phyloP scores from a whole-genome alignment of 345 rosid genomes.

The Corchorus capsularis region DNA sequence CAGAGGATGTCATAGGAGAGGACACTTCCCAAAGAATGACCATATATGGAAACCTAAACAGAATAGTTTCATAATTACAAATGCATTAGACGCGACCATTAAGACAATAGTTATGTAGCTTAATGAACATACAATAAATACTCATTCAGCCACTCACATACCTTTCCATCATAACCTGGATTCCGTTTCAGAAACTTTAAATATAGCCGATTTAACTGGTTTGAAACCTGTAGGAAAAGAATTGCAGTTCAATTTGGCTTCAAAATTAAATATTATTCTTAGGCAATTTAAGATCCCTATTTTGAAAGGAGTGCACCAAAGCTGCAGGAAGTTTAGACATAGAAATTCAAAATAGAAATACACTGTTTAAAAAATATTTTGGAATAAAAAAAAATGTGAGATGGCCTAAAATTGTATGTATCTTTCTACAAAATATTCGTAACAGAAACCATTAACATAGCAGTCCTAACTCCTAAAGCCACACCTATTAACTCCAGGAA shows the following conservation, averaged over 20 bases:
- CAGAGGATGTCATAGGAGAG: constrained; percentile 96
- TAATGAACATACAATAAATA: constrained; percentile 3
- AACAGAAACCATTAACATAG: background rate
- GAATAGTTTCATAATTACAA: background rate
- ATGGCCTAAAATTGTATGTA: background rate
- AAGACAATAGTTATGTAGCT: background rate
- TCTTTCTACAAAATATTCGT: background rate
- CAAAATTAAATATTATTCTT: background rate
- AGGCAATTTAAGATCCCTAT: background rate
- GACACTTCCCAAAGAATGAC: constrained; percentile 98
- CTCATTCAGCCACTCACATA: constrained; percentile 33
- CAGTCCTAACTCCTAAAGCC: background rate
- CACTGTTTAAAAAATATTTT: background rate
- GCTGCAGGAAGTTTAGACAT: background rate
- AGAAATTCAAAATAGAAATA: background rate
- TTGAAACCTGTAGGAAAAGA: constrained; percentile 67
- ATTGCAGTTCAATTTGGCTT: background rate
- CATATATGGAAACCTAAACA: constrained; percentile 82
- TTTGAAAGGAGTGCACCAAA: constrained; percentile 1
- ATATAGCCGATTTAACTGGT: constrained; percentile 76
- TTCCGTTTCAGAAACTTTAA: constrained; percentile 79
- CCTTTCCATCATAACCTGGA: constrained; percentile 98
- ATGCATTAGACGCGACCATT: background rate
- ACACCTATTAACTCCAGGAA: background rate
- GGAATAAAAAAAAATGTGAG: constrained; percentile 2